Evolutionary conservation across 805 yeast genomes (phyloP).

Genomic region (Ogataea dorogensis): DNA sequence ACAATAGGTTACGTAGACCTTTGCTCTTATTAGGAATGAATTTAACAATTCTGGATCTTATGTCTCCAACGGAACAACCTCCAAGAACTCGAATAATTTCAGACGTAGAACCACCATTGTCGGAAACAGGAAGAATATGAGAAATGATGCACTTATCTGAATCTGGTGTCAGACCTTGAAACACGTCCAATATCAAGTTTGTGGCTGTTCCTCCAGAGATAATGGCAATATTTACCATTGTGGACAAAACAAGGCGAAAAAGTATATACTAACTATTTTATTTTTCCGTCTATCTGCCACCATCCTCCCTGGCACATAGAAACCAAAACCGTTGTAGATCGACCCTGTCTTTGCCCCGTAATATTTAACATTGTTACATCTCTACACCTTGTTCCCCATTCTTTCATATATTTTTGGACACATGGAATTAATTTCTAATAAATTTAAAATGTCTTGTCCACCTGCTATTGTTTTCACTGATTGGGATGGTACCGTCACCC

Average conservation of each 20-base stretch:
- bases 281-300: neutral
- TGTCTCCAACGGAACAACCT: constrained; percentile 95
- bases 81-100: constrained; percentile 84
- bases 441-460: constrained; percentile 14
- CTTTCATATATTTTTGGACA: too few relatives aligned
- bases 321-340: too few relatives aligned
- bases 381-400: neutral
- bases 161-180: constrained; percentile 40
- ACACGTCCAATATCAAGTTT: constrained; percentile 65
- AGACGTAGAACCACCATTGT: constrained; percentile 93
- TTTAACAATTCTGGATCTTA: constrained; percentile 76
- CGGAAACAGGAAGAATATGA: constrained; percentile 80
- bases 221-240: constrained; percentile 34
- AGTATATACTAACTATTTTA: neutral
- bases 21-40: constrained; percentile 56
- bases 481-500: constrained; percentile 97
- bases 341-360: too few relatives aligned
- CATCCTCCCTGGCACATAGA: too few relatives aligned
- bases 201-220: constrained; percentile 90
- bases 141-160: constrained; percentile 34
- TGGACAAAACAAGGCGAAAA: neutral
- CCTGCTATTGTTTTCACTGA: constrained; percentile 89
- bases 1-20: constrained; percentile 38
- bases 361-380: too few relatives aligned
- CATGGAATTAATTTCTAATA: constrained; percentile 1